phyloP scores from a whole-genome alignment of 441 rosid species.

The Daphne laureola region DNA sequence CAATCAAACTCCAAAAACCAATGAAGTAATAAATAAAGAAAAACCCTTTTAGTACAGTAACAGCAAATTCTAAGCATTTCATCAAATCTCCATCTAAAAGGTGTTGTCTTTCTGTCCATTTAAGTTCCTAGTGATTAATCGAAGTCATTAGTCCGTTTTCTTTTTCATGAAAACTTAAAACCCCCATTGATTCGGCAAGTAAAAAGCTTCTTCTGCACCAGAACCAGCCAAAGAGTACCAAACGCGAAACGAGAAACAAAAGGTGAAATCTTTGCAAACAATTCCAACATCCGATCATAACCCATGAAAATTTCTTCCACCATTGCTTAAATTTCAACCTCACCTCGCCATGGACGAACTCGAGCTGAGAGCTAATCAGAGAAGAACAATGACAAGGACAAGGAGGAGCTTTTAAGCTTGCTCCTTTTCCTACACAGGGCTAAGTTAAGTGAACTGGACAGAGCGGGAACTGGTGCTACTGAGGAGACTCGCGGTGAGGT shows the following conservation, averaged over 20 bases:
- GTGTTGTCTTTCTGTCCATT: too few relatives aligned
- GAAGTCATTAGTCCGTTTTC: too few relatives aligned
- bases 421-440: slow-evolving; percentile 26
- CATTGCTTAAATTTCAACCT: slow-evolving; percentile 9
- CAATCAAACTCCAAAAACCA: neutral
- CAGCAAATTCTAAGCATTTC: neutral
- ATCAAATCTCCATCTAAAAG: too few relatives aligned
- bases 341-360: slow-evolving; percentile 47
- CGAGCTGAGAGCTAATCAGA: slow-evolving; percentile 9
- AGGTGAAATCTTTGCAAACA: neutral
- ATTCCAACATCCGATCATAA: neutral
- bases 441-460: slow-evolving; percentile 24
- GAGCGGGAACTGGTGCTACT: slow-evolving; percentile 58
- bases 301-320: neutral
- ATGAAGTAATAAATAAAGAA: slow-evolving; percentile 1
- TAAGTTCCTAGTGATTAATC: too few relatives aligned
- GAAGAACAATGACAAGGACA: slow-evolving; percentile 3
- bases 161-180: neutral
- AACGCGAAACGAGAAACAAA: neutral
- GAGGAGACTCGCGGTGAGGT: slow-evolving; percentile 14
- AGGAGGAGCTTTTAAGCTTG: neutral
- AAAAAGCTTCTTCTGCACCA: slow-evolving; percentile 1
- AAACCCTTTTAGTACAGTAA: neutral
- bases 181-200: slow-evolving; percentile 9
- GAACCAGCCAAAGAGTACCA: neutral